Evolutionary conservation across 495 filamentous ascomycete genomes (phyloP), one percentile per base, ranked within the genome.

Genomic region (Penicillium soppii): DNA sequence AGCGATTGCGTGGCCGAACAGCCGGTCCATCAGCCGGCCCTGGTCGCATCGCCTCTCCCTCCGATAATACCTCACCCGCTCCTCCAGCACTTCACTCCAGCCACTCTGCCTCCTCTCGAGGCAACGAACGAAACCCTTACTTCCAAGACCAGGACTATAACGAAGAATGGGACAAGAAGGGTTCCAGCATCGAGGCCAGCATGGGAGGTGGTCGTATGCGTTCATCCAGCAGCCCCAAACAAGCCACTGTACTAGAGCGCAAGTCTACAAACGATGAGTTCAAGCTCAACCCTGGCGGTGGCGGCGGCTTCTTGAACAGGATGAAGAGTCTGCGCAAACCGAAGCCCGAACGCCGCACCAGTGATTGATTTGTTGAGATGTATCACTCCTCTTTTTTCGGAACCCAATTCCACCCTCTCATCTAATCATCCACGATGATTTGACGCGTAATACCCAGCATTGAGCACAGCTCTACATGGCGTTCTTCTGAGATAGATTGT

Each of bases 131-230:
- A 36, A 96, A 94, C 66, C 92, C 91, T 4, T 97, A 95, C 76
- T 95, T 95, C 68, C 78, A 80, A 50, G 91, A 96, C 66, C 78
- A 80, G 50, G 91, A 96, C 39, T 95, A 88, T 60, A 85, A 87
- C 50, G 79, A 81, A 16, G 85, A 82, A 4, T 87, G 87, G 60
- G 87, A 90, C 27, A 83, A 69, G 65, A 90, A 89, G 63, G 83
- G 81, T 15, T 77, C 78, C 39, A 72, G 69, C 20, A 85, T 89
- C 57, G 77, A 68, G 45, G 43, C 72, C 13, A 59, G 57, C 62
- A 74, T 58, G 71, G 80, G 57, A 64, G 72, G 17, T 68, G 77
- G 35, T 57, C 70, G 62, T 23, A 6, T 50, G 45, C 69, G 76
- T 43, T 82, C 86, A 10, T 80, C 86, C 21, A 83, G 82, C 60